Percentiles rank a stretch among this genome's conserved stretches.
Conservation (phyloP, 352 stramenopile species). For the Phytophthora ramorum region DNA sequence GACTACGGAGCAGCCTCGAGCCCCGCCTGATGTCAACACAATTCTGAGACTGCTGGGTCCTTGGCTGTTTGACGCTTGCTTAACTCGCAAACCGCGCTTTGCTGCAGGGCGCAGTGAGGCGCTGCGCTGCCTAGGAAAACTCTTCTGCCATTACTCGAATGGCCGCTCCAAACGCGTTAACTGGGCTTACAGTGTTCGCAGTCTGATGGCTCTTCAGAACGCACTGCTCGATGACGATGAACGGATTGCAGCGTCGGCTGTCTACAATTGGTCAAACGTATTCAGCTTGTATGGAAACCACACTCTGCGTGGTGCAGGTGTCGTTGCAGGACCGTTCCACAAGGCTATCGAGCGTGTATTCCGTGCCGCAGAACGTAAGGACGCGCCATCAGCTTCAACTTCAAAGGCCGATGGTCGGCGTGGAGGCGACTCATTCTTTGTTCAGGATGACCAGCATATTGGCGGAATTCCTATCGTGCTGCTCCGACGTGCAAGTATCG, state of each 20-base stretch:
- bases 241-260: slow-evolving; percentile 76
- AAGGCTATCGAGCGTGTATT: slow-evolving; percentile 83
- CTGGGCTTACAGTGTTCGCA: slow-evolving; percentile 85
- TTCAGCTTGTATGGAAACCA: slow-evolving; percentile 86
- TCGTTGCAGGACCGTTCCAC: slow-evolving; percentile 83
- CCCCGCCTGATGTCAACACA: slow-evolving; percentile 87
- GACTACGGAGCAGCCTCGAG: slow-evolving; percentile 46
- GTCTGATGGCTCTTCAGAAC: slow-evolving; percentile 82
- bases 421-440: slow-evolving; percentile 53
- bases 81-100: slow-evolving; percentile 78
- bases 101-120: slow-evolving; percentile 77
- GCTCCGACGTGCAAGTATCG: slow-evolving; percentile 75
- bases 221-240: slow-evolving; percentile 85
- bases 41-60: slow-evolving; percentile 80
- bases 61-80: slow-evolving; percentile 87
- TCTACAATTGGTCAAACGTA: slow-evolving; percentile 88
- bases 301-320: slow-evolving; percentile 77
- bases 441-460: slow-evolving; percentile 70
- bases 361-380: slow-evolving; percentile 47
- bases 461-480: slow-evolving; percentile 79
- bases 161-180: slow-evolving; percentile 83
- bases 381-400: slow-evolving; percentile 36
- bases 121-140: slow-evolving; percentile 75
- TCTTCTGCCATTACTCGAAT: slow-evolving; percentile 72
- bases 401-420: slow-evolving; percentile 50